phyloP scores from a whole-genome alignment of 352 stramenopile genomes.

The Lagenidium giganteum region DNA sequence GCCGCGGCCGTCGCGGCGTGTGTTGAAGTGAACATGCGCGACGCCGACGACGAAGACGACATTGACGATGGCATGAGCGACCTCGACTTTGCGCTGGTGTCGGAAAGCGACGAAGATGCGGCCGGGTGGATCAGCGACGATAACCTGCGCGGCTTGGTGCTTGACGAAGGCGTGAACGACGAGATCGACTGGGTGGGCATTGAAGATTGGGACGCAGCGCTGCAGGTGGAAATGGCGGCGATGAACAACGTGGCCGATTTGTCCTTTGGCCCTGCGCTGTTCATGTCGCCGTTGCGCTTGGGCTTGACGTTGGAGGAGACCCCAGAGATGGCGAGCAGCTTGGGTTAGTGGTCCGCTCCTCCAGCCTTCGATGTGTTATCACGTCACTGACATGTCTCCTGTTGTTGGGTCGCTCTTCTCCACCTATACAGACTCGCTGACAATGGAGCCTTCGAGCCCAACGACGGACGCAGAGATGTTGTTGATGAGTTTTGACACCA shows the following conservation, averaged over 20 bases:
- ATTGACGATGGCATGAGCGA: constrained; percentile 11
- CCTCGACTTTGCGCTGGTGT: constrained; percentile 9
- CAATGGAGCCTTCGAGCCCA: constrained; percentile 27
- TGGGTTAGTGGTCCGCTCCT: constrained; percentile 55
- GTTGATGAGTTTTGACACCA: constrained; percentile 86
- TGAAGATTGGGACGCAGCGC: constrained; percentile 55
- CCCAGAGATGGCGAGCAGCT: constrained; percentile 53
- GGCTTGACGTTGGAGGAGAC: constrained; percentile 43
- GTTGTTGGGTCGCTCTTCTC: constrained; percentile 10
- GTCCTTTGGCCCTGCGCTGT: constrained; percentile 44
- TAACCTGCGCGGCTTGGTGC: constrained; percentile 66
- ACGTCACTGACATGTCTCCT: not conserved
- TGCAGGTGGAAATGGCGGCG: constrained; percentile 46
- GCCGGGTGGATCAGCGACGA: constrained; percentile 75
- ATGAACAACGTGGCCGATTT: constrained; percentile 59
- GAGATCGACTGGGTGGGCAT: constrained; percentile 80
- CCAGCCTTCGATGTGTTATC: constrained; percentile 37
- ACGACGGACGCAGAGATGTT: constrained; percentile 71
- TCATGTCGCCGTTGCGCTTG: constrained; percentile 45
- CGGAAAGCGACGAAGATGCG: constrained; percentile 19
- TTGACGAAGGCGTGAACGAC: constrained; percentile 70
- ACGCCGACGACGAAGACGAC: not conserved
- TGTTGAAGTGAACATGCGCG: constrained; percentile 7
- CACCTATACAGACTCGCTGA: constrained; percentile 36
- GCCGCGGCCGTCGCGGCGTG: not conserved